Percentiles rank a stretch among this genome's conserved stretches.
phyloP scores from a whole-genome alignment of 257 asterid genomes.

The Nicotiana benthamiana region DNA sequence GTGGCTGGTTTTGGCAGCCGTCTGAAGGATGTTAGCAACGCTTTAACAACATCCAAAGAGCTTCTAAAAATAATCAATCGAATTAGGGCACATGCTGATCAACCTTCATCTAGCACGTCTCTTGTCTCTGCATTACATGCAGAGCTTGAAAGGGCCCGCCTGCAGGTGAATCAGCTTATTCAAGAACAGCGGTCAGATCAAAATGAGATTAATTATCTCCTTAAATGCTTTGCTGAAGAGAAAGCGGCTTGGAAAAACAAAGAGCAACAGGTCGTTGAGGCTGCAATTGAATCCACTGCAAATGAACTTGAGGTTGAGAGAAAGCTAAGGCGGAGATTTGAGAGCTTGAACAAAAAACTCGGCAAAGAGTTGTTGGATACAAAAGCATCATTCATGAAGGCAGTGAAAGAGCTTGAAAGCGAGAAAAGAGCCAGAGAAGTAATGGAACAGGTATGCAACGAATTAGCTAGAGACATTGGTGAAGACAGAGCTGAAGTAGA shows the following conservation, averaged over 20 bases:
- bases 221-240: constrained; percentile 77
- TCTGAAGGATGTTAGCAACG: constrained; percentile 75
- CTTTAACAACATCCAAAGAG: constrained; percentile 89
- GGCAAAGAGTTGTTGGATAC: constrained; percentile 65
- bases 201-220: constrained; percentile 51
- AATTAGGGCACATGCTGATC: constrained; percentile 72
- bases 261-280: constrained; percentile 50
- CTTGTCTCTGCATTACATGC: constrained; percentile 86
- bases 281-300: constrained; percentile 48
- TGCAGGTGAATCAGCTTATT: constrained; percentile 72
- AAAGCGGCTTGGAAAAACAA: constrained; percentile 72
- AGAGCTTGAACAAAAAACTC: constrained; percentile 75
- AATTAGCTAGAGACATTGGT: constrained; percentile 51
- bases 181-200: constrained; percentile 62
- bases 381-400: constrained; percentile 48
- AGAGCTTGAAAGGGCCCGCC: constrained; percentile 92
- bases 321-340: constrained; percentile 58
- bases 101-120: constrained; percentile 72
- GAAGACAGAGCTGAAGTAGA: constrained; percentile 46
- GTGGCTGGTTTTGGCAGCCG: constrained; percentile 36
- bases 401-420: constrained; percentile 52
- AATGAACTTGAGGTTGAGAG: constrained; percentile 72
- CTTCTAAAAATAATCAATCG: constrained; percentile 79
- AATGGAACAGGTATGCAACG: constrained; percentile 61
- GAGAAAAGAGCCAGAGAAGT: constrained; percentile 76